Evolutionary conservation across 768 basidiomycete species (phyloP).

Genomic region (Lentinula sp.): DNA sequence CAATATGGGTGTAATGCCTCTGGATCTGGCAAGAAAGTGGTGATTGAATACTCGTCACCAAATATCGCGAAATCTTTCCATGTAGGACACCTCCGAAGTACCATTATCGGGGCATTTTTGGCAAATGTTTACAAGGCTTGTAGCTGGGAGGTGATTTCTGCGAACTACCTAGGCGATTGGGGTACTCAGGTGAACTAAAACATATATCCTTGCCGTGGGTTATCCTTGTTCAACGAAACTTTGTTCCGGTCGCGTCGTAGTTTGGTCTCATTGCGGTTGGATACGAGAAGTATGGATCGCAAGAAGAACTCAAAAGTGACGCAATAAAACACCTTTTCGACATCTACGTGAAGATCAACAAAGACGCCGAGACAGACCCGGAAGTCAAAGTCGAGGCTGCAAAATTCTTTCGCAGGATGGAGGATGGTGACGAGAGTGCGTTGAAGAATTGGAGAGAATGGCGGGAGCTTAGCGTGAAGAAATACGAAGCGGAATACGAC

Average conservation of each 20-base stretch:
- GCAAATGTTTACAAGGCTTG: conserved; percentile 86
- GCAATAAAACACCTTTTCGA: conserved; percentile 94
- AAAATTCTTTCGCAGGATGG: conserved; percentile 91
- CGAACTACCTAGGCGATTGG: conserved; percentile 99
- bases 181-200: conserved; percentile 76
- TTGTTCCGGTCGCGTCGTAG: conserved; percentile 25
- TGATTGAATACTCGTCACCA: conserved; percentile 93
- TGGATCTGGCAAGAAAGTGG: conserved; percentile 75
- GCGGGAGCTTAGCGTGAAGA: conserved; percentile 86
- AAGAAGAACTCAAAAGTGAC: conserved; percentile 77
- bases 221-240: neutral
- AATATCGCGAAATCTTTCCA: conserved; percentile 99
- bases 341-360: conserved; percentile 92
- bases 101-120: conserved; percentile 98
- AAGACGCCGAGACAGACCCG: conserved; percentile 70
- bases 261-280: conserved; percentile 88
- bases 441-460: conserved; percentile 88
- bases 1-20: conserved; percentile 79
- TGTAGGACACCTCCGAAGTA: conserved; percentile 92
- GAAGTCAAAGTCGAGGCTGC: conserved; percentile 73
- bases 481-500: conserved; percentile 85
- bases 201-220: neutral
- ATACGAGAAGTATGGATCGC: conserved; percentile 86
- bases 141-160: conserved; percentile 85
- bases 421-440: conserved; percentile 82